Conservation (phyloP, 2,329 filamentous ascomycete genomes). For the Penicillium sp. region DNA sequence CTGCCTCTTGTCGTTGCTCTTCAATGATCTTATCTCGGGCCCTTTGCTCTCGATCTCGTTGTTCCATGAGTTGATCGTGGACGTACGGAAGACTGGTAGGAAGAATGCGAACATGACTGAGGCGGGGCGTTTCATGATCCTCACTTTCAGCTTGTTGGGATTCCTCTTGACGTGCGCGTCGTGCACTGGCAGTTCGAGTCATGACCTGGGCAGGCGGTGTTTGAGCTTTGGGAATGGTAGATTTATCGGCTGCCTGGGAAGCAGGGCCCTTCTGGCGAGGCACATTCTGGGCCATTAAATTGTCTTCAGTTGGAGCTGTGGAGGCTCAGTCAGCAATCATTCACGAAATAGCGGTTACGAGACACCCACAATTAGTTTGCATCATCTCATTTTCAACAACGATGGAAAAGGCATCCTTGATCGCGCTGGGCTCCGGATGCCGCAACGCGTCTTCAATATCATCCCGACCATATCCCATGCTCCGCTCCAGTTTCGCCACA, state of each 20-base stretch:
- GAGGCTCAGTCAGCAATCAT: slow-evolving; percentile 9
- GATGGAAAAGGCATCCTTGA: slow-evolving; percentile 98
- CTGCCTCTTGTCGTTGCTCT: slow-evolving; percentile 37
- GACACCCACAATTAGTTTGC: slow-evolving; percentile 75
- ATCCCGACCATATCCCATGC: slow-evolving; percentile 92
- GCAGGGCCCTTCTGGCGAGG: slow-evolving; percentile 17
- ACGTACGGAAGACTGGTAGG: slow-evolving; percentile 87
- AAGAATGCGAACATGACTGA: slow-evolving; percentile 84
- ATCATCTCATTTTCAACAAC: slow-evolving; percentile 97
- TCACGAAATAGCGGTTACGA: background rate
- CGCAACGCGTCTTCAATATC: slow-evolving; percentile 93
- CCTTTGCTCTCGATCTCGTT: slow-evolving; percentile 33
- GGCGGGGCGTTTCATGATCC: slow-evolving; percentile 48
- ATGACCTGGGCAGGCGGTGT: slow-evolving; percentile 16
- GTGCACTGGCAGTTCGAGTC: slow-evolving; percentile 24
- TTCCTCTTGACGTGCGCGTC: slow-evolving; percentile 22
- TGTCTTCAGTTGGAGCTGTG: slow-evolving; percentile 36
- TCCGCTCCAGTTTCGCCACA: slow-evolving; percentile 91
- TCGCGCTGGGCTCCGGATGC: slow-evolving; percentile 88
- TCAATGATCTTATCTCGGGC: slow-evolving; percentile 40
- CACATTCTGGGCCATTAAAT: slow-evolving; percentile 25
- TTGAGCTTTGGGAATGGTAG: slow-evolving; percentile 19
- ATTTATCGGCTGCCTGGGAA: slow-evolving; percentile 28
- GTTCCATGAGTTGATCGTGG: slow-evolving; percentile 82
- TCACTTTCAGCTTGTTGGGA: slow-evolving; percentile 24